Evolutionary conservation across 129 eudicot genomes (phyloP), one percentile per base, ranked within the genome.

Genomic region (Apium graveolens): DNA sequence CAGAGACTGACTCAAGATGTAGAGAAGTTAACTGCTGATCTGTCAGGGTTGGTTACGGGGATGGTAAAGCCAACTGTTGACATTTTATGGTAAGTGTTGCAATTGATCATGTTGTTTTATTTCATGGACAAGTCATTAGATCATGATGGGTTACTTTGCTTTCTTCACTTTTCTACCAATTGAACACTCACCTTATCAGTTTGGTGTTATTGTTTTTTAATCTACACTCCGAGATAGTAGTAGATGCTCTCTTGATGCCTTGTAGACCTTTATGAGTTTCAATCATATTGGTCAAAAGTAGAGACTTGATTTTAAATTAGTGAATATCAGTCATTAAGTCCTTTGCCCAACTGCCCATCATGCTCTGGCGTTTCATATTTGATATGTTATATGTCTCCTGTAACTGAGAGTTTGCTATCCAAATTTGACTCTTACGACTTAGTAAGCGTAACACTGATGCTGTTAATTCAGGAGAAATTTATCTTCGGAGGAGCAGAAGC

Each of bases 1-100:
- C 98, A 95, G 84, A 88, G 98, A 80, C 68, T 95, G 60, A 95
- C 98, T 17, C 98, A 91, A 83, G 98, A 95, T 82, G 87, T 95
- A 77, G 98, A 95, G 83, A 95, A 95, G 82, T 82, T 95, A 77
- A 88, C 89, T 34, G 48, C 86, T 20, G 98, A 95, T 73, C 79
- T 95, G 75, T 91, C 98, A 63, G 96, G 98, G 51, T 76, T 95
- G 82, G 98, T 92, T 26, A 95, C 98, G 51, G 98, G 98, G 83
- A 90, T 95, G 98, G 98, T 95, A 71, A 95, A 95, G 84, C 98
- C 98, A 80, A 86, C 94, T 74, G 98, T 95, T 6, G 98, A 95
- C 83, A 95, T 95, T 24, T 76, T 95, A 81, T 95, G 98, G 98
- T 90, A 74, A 83, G 94, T 71, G 57, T 70, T 51, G 73, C 79